Conservation (phyloP, 345 rosid genomes). For the Hibiscus mutabilis region DNA sequence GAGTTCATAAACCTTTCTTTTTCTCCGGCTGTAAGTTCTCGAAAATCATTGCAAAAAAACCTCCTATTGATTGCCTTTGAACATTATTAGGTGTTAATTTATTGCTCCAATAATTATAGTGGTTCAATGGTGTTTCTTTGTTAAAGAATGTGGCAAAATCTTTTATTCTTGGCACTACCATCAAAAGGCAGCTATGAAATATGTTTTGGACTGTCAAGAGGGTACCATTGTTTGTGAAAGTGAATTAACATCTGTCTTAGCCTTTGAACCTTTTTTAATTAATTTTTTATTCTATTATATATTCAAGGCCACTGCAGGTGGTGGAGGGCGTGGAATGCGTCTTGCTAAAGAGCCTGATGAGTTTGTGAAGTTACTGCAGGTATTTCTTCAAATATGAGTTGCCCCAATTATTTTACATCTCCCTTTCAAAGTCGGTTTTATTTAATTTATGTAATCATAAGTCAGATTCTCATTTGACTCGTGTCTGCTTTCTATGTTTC, state of each 20-base stretch:
- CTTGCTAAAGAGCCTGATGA: constrained; percentile 90
- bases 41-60: not conserved
- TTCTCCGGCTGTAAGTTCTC: not conserved
- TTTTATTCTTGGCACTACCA: not conserved
- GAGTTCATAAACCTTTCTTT: not conserved
- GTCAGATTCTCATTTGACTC: not conserved
- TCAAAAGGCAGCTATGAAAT: not conserved
- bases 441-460: not conserved
- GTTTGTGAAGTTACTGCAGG: constrained; percentile 94
- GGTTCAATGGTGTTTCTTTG: not conserved
- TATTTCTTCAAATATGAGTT: constrained; percentile 19
- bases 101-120: not conserved
- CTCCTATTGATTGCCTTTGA: not conserved
- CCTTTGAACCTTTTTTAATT: not conserved
- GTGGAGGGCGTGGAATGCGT: constrained; percentile 99
- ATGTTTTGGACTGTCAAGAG: not conserved
- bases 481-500: not conserved
- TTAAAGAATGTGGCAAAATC: not conserved
- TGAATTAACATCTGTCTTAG: not conserved
- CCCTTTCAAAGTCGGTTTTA: not conserved
- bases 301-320: constrained; percentile 92
- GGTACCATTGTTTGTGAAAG: constrained; percentile 1
- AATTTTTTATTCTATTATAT: constrained; percentile 7
- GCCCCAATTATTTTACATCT: constrained; percentile 1
- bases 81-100: not conserved